Evolutionary conservation across 345 rosid species (phyloP).

Genomic region (Citrus glauca): DNA sequence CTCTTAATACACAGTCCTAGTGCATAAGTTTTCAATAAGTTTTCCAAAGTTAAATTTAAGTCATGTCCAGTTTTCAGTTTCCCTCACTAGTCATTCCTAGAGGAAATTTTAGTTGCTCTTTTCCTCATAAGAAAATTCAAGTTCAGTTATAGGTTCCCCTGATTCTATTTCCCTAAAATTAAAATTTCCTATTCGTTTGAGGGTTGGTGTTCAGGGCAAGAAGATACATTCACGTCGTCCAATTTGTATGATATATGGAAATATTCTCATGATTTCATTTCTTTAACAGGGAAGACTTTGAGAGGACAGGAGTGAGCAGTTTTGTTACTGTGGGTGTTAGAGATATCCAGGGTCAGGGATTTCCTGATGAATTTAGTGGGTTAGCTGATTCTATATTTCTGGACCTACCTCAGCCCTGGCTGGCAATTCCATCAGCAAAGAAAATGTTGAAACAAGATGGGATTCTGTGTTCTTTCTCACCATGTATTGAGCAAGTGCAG

Average conservation of each 20-base stretch:
- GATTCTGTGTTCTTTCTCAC: conserved; percentile 83
- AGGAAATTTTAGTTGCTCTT: background rate
- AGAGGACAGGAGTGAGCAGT: conserved; percentile 63
- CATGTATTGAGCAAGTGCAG: conserved; percentile 96
- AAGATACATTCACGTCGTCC: background rate
- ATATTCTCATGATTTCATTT: background rate
- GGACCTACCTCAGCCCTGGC: conserved; percentile 91
- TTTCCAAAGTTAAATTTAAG: background rate
- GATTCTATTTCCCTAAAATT: background rate
- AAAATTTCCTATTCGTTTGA: background rate
- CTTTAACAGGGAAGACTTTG: conserved; percentile 72
- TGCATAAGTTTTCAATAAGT: background rate
- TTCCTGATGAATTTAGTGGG: conserved; percentile 63
- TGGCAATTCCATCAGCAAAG: conserved; percentile 67
- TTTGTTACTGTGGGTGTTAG: conserved; percentile 80
- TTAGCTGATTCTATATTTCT: conserved; percentile 70
- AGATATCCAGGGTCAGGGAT: conserved; percentile 91
- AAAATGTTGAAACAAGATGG: conserved; percentile 88
- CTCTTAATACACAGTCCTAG: background rate
- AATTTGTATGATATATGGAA: background rate
- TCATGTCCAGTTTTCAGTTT: background rate
- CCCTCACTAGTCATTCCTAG: background rate
- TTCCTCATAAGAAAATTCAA: background rate
- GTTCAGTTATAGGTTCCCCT: background rate
- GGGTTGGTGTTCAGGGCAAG: background rate